Base-by-base conservation (phyloP, 805 yeast genomes). In the Candida andamanensis region DNA sequence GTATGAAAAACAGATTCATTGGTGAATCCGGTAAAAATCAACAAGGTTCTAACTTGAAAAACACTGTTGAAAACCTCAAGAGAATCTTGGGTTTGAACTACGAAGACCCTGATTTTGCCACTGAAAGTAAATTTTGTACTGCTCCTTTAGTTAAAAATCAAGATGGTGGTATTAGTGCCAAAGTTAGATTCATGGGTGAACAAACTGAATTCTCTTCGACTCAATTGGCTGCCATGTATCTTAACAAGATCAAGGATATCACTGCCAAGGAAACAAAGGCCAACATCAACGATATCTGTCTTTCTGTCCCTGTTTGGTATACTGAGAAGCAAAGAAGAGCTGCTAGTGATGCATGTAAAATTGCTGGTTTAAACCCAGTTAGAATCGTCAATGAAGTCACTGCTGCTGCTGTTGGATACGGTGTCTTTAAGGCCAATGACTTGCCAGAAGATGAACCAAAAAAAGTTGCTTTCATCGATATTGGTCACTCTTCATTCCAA, bases 331-430 rank as follows among this genome's bases (percentile, higher is more conserved):
- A 92, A 72, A 89, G 98, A 68, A 86, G 95, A 54, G 95, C 96
- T 42, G 80, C 92, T 46, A 74, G 86, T 40, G 97, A 92, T 59
- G 96, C 98, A 37, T 90, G 95, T 54, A 76, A 74, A 58, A 84
- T 92, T 59, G 97, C 98, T 39, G 95, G 95, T 44, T 75, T 92
- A 56, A 92, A 92, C 79, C 97, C 98, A 40, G 97, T 92, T 39
- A 85, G 98, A 76, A 79, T 92, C 44, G 95, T 92, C 50, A 92
- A 92, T 63, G 99, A 92, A 62, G 81, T 85, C 46, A 89, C 97
- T 37, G 97, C 98, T 40, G 98, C 98, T 41, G 97, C 97, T 52
- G 95, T 92, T 45, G 94, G 97, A 50, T 94, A 92, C 71, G 98
- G 98, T 73, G 96, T 92, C 40, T 92, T 92, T 82, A 89, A 92